These are phyloP conservation scores for Aureobasidium vineae DNA, from an alignment of 2,329 filamentous ascomycete genomes.

Conservation along the genomic window DNA sequence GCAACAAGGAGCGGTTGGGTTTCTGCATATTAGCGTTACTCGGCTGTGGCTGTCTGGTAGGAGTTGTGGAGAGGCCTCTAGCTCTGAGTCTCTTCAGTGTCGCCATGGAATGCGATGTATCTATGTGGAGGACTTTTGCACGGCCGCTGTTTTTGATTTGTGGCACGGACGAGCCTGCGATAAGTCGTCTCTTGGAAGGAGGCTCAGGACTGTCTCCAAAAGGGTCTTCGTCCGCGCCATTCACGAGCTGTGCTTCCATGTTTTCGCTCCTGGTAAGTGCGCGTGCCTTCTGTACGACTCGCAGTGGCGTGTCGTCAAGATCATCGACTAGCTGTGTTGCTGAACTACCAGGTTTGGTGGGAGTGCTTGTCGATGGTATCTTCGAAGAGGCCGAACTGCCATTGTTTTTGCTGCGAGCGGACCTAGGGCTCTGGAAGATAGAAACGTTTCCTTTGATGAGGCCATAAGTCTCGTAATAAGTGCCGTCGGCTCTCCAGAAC, in stretches of 20 bases:
- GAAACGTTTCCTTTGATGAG: background rate
- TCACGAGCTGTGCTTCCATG: background rate
- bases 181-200: background rate
- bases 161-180: background rate
- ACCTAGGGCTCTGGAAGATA: background rate
- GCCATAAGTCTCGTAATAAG: background rate
- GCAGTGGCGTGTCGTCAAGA: background rate
- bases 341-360: background rate
- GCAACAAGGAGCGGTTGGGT: background rate
- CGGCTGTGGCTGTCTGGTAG: background rate
- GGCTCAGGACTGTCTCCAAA: background rate
- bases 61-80: background rate
- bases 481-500: slow-evolving; percentile 6
- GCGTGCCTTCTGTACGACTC: background rate
- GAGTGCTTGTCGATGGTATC: background rate
- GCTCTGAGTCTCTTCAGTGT: no score
- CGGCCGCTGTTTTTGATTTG: no score
- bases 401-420: background rate
- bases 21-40: background rate
- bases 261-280: background rate
- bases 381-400: background rate
- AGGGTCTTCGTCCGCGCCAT: background rate
- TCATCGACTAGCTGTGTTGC: background rate
- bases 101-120: no score
- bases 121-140: background rate